A percentile compares a stretch with the other conserved stretches of the same genome.
Conservation (phyloP, 768 basidiomycete genomes). For the Podaxis carcinomalis region DNA sequence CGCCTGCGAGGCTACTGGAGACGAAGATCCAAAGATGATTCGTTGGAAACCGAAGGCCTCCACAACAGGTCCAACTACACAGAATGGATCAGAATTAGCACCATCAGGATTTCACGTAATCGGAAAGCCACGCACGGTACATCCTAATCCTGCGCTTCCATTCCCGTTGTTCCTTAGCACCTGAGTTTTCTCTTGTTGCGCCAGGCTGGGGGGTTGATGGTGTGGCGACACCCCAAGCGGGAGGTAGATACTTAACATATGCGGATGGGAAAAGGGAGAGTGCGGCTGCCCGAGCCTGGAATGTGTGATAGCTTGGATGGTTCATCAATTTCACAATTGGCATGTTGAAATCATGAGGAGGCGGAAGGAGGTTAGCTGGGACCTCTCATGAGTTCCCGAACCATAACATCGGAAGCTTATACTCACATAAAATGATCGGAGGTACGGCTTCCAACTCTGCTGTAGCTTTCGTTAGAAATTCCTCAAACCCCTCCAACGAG, state of each 20-base stretch:
- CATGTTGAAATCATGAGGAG: constrained; percentile 64
- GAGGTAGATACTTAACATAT: constrained; percentile 73
- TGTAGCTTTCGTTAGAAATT: constrained; percentile 63
- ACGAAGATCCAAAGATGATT: constrained; percentile 79
- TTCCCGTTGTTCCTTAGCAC: constrained; percentile 53
- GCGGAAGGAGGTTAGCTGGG: constrained; percentile 75
- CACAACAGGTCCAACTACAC: constrained; percentile 72
- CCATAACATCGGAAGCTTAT: neutral
- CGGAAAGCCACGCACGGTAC: constrained; percentile 58
- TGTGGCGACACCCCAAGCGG: constrained; percentile 63
- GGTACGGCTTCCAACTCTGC: constrained; percentile 39
- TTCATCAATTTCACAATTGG: constrained; percentile 80
- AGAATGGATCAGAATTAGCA: constrained; percentile 12
- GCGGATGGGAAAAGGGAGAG: constrained; percentile 73
- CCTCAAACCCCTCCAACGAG: constrained; percentile 63
- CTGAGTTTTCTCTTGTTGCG: constrained; percentile 31
- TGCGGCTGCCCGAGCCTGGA: constrained; percentile 66
- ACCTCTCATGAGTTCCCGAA: constrained; percentile 3
- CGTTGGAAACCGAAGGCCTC: constrained; percentile 85
- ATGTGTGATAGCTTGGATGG: constrained; percentile 68
- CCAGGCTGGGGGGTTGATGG: constrained; percentile 40
- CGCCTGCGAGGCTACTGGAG: constrained; percentile 45
- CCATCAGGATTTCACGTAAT: neutral
- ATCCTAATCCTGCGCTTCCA: constrained; percentile 77
- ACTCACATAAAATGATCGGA: constrained; percentile 67